These are phyloP conservation scores for Tetracladium marchalianum DNA, from an alignment of 495 filamentous ascomycete genomes.

Conservation along the genomic window DNA sequence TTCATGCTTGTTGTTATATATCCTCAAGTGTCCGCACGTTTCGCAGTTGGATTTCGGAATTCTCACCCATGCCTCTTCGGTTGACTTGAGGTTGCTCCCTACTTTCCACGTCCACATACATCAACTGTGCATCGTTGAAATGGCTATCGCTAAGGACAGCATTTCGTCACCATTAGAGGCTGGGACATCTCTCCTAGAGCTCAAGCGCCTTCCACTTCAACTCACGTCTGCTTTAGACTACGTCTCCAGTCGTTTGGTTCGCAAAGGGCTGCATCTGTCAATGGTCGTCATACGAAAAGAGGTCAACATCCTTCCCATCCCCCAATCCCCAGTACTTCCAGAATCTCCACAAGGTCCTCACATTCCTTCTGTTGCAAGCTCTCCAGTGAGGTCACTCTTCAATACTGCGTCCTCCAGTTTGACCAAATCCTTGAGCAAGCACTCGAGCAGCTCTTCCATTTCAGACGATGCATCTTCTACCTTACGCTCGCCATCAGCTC, in stretches of 20 bases:
- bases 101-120: no score
- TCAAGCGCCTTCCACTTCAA: slow-evolving; percentile 32
- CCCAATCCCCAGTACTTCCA: slow-evolving; percentile 16
- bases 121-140: background rate
- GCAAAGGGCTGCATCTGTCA: slow-evolving; percentile 35
- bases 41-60: no score
- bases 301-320: slow-evolving; percentile 29
- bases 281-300: slow-evolving; percentile 40
- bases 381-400: slow-evolving; percentile 12
- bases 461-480: background rate
- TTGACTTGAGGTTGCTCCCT: no score
- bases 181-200: slow-evolving; percentile 36
- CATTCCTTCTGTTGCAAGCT: slow-evolving; percentile 10
- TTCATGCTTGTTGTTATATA: no score
- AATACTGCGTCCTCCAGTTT: slow-evolving; percentile 1
- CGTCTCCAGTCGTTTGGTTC: slow-evolving; percentile 36
- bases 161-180: slow-evolving; percentile 49
- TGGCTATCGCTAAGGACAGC: slow-evolving; percentile 31
- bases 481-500: background rate
- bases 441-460: slow-evolving; percentile 4
- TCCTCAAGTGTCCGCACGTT: no score
- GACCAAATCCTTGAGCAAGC: slow-evolving; percentile 4
- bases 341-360: slow-evolving; percentile 8
- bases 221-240: slow-evolving; percentile 38
- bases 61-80: no score